Conservation (phyloP, 805 yeast species). For the Blastobotrys robertii region DNA sequence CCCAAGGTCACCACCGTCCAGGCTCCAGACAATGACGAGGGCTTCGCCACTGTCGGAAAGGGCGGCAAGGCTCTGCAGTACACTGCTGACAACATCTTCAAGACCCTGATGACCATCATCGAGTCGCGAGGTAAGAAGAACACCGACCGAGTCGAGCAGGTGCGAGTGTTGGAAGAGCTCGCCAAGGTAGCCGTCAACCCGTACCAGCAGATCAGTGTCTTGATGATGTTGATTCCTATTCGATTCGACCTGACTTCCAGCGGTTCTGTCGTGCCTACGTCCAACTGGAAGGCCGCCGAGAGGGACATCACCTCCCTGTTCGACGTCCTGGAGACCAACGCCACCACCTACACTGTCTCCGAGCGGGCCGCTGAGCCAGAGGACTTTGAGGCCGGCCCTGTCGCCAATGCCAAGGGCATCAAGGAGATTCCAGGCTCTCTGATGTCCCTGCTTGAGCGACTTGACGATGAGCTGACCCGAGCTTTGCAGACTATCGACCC, state of each 20-base stretch:
- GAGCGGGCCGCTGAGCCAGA: constrained; percentile 80
- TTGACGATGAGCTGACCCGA: constrained; percentile 87
- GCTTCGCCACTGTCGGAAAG: constrained; percentile 31
- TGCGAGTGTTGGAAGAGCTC: constrained; percentile 56
- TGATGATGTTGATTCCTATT: constrained; percentile 74
- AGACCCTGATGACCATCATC: constrained; percentile 59
- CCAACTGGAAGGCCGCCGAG: constrained; percentile 68
- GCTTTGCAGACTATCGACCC: constrained; percentile 87
- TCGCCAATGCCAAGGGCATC: constrained; percentile 53
- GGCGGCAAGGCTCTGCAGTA: constrained; percentile 29
- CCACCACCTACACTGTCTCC: constrained; percentile 50
- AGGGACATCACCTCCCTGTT: constrained; percentile 54
- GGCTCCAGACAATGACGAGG: constrained; percentile 30
- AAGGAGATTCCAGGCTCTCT: constrained; percentile 75
- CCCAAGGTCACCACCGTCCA: constrained; percentile 14
- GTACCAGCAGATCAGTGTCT: constrained; percentile 69
- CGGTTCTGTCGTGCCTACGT: constrained; percentile 63
- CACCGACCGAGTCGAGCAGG: constrained; percentile 74
- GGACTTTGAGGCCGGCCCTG: constrained; percentile 54
- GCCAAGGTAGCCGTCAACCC: constrained; percentile 40
- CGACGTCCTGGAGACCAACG: constrained; percentile 55
- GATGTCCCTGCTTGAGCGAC: constrained; percentile 78
- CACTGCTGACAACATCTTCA: constrained; percentile 48
- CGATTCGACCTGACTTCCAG: constrained; percentile 73
- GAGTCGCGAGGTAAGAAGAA: constrained; percentile 96